These are phyloP conservation scores for Boletus vermiculosoides DNA, from an alignment of 768 basidiomycete genomes.

Conservation along the genomic window DNA sequence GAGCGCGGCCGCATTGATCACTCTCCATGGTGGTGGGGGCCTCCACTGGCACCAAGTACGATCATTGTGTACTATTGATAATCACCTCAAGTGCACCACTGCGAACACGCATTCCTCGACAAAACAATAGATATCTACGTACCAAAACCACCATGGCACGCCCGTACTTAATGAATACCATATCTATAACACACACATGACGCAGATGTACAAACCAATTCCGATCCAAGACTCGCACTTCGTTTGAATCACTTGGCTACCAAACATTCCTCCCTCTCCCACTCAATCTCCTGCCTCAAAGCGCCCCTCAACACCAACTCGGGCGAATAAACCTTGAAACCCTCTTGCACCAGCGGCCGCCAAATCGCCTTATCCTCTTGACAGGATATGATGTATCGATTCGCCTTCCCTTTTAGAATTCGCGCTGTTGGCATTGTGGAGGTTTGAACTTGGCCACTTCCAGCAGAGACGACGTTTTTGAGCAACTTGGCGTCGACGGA, in stretches of 20 bases:
- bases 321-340: conserved; percentile 60
- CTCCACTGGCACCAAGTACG: too few relatives aligned
- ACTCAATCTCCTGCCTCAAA: conserved; percentile 65
- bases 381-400: conserved; percentile 66
- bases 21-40: too few relatives aligned
- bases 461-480: conserved; percentile 64
- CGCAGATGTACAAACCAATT: neutral
- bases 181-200: neutral
- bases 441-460: conserved; percentile 68
- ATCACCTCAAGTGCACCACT: too few relatives aligned
- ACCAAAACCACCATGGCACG: neutral
- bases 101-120: too few relatives aligned
- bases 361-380: conserved; percentile 63
- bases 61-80: too few relatives aligned
- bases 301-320: conserved; percentile 67
- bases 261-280: conserved; percentile 44
- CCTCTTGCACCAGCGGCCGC: conserved; percentile 53
- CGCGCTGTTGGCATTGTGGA: conserved; percentile 52
- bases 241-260: conserved; percentile 10
- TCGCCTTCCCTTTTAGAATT: conserved; percentile 46
- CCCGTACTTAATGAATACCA: neutral
- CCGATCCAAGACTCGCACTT: neutral
- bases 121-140: too few relatives aligned
- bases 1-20: too few relatives aligned
- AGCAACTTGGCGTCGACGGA: conserved; percentile 57